Base-by-base conservation (phyloP, 768 basidiomycete genomes). In the Phlebiopsis gigantea region DNA sequence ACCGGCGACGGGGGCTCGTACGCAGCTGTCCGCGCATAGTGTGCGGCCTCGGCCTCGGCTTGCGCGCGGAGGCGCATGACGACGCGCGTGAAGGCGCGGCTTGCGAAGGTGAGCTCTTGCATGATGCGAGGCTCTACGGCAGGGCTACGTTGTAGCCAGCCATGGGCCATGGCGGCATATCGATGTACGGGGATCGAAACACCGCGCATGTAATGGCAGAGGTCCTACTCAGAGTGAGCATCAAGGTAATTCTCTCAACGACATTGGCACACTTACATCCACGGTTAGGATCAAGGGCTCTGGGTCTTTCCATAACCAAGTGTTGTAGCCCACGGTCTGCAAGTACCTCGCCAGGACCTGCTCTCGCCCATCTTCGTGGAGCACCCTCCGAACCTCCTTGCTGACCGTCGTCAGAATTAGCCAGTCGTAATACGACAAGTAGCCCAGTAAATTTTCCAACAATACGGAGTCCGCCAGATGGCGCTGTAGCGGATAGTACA, bases 11-110 rank as follows among this genome's bases (percentile, higher is more conserved):
- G 19, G 62, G 55, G 22, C 63, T 58, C 7, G 61, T 47, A 7
- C 61, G 58, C 7, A 55, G 45, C 57, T 50, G 25, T 19, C 26
- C 53, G 54, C 51, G 67, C 57, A 44, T 48, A 43, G 28, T 63
- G 58, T 34, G 61, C 66, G 9, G 68, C 69, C 50, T 76, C 78
- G 70, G 81, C 83, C 64, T 93, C 91, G 0, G 88, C 91, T 61
- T 93, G 90, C 0, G 82, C 82, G 8, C 91, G 81, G 17, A 93
- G 76, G 15, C 91, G 82, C 24, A 93, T 73, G 1, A 93, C 81
- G 4, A 93, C 81, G n/a, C 88, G 81, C 0, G 85, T 87, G 67
- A 90, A 93, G 1, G 90, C 82, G 2, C 90, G 79, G 14, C 87
- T 80, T 0, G 87, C 83, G 4, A 79, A 78, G 14, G 83, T 78